Conservation (phyloP, 1,284 basidiomycete species). For the Ceratobasidium sp. region DNA sequence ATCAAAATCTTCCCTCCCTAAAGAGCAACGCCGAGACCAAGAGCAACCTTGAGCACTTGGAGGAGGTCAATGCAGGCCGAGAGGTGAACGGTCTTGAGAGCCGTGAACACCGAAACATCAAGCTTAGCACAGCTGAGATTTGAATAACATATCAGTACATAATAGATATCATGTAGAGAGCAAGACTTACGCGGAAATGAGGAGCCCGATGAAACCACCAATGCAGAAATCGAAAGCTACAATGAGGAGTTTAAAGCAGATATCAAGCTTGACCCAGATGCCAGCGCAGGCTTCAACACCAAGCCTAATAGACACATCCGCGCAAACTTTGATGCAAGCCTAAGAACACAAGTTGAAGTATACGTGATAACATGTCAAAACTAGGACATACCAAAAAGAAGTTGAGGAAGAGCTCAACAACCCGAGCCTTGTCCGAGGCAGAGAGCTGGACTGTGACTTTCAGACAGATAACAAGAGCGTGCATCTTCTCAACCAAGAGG, state of each 20-base stretch:
- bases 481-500: background rate
- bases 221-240: slow-evolving; percentile 27
- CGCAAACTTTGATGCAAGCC: no score
- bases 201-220: slow-evolving; percentile 2
- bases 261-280: slow-evolving; percentile 1
- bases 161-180: no score
- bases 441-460: background rate
- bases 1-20: background rate
- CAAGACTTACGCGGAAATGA: slow-evolving; percentile 9
- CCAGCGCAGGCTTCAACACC: background rate
- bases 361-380: no score
- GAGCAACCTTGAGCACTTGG: background rate
- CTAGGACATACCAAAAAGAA: slow-evolving; percentile 1
- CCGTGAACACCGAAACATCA: background rate
- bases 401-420: background rate
- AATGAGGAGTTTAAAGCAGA: slow-evolving; percentile 9
- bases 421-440: background rate
- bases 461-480: background rate
- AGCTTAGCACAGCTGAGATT: background rate
- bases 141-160: no score
- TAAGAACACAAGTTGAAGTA: no score
- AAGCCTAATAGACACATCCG: no score
- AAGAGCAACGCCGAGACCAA: background rate
- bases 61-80: background rate
- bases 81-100: background rate